Percentiles rank a stretch among this genome's conserved stretches.
phyloP scores from a whole-genome alignment of 352 stramenopile species.

The Globisporangium viniferum region DNA sequence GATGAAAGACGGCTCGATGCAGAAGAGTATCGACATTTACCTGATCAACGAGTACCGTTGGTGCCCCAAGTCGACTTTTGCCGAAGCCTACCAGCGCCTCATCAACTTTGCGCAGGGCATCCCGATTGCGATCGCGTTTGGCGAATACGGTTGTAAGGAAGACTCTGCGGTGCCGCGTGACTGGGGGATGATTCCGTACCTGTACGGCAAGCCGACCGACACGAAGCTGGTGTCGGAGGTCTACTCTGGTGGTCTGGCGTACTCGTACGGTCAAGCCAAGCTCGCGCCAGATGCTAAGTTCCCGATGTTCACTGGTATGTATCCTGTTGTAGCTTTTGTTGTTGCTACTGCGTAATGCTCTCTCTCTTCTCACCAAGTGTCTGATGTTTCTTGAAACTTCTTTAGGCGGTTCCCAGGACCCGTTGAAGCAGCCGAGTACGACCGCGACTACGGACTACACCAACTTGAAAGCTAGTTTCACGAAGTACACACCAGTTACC shows the following conservation, averaged over 20 bases:
- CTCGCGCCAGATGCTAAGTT: conserved; percentile 63
- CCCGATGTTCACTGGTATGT: conserved; percentile 77
- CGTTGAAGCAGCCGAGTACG: conserved; percentile 54
- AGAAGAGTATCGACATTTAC: conserved; percentile 86
- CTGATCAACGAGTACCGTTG: conserved; percentile 89
- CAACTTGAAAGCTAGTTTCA: conserved; percentile 71
- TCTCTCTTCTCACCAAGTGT: conserved; percentile 1
- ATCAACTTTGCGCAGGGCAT: conserved; percentile 72
- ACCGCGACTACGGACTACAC: conserved; percentile 63
- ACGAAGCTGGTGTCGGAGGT: conserved; percentile 74
- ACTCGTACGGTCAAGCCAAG: conserved; percentile 85
- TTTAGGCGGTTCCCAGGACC: conserved; percentile 39
- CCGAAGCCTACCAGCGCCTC: conserved; percentile 67
- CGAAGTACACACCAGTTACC: conserved; percentile 51
- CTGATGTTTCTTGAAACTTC: background rate
- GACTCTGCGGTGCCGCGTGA: conserved; percentile 38
- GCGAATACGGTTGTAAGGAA: conserved; percentile 80
- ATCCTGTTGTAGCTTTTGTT: background rate
- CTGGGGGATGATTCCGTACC: conserved; percentile 79
- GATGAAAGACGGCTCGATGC: conserved; percentile 78
- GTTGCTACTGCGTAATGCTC: background rate
- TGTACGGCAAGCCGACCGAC: conserved; percentile 64
- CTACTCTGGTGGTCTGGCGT: conserved; percentile 79
- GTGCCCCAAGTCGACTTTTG: conserved; percentile 69
- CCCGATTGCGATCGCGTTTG: conserved; percentile 76